Evolutionary conservation across 768 basidiomycete species (phyloP).

Genomic region (Trametes sanguinea): DNA sequence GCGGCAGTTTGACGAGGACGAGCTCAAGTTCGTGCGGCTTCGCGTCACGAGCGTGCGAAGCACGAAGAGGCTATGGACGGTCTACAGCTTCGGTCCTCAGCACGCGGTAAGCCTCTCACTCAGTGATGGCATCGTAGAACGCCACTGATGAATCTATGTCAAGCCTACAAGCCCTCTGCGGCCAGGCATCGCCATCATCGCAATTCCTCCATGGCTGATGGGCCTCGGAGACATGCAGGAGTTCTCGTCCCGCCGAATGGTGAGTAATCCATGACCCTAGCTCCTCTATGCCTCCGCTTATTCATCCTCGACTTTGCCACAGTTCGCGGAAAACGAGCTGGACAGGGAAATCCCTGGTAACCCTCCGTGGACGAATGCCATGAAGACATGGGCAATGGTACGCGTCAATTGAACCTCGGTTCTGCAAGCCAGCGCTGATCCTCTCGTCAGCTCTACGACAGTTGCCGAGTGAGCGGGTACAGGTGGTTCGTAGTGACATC

Average conservation of each 20-base stretch:
- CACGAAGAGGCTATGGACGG: constrained; percentile 4
- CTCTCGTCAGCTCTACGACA: constrained; percentile 6
- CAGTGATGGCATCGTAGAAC: too few relatives aligned
- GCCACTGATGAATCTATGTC: too few relatives aligned
- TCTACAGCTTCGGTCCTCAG: constrained; percentile 4
- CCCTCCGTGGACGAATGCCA: constrained; percentile 9
- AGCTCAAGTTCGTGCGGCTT: constrained; percentile 5
- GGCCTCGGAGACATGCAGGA: constrained; percentile 7
- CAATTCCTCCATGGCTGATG: constrained; percentile 16
- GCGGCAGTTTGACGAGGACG: constrained; percentile 13
- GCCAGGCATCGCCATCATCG: constrained; percentile 11
- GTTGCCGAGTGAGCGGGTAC: constrained; percentile 6
- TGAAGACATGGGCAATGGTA: constrained; percentile 16
- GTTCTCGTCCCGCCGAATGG: constrained; percentile 2
- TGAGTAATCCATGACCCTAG: neutral
- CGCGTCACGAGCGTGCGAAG: neutral
- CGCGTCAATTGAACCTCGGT: neutral
- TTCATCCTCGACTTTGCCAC: too few relatives aligned
- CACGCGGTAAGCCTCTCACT: neutral
- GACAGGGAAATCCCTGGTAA: neutral
- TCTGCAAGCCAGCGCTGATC: neutral
- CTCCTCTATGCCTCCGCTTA: too few relatives aligned
- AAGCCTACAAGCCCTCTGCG: constrained; percentile 1
- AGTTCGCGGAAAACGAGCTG: neutral
- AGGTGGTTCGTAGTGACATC: constrained; percentile 19